Conservation (phyloP, 352 stramenopile species). For the Pythium aphanidermatum region DNA sequence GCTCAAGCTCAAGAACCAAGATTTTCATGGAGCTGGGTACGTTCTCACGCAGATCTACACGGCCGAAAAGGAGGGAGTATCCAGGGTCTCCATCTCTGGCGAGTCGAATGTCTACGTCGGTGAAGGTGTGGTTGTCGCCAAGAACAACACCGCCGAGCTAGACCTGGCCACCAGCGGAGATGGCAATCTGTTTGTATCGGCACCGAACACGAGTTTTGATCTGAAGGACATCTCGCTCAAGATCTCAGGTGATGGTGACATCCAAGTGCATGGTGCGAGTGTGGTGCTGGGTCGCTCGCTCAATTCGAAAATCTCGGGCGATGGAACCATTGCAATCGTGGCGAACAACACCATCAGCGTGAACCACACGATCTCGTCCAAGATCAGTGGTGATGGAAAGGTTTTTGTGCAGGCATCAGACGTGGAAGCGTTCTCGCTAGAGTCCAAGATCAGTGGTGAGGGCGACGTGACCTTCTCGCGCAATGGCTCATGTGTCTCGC, state of each 20-base stretch:
- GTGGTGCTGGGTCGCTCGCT: constrained; percentile 6
- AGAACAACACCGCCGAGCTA: neutral
- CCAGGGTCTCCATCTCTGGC: constrained; percentile 34
- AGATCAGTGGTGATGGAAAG: constrained; percentile 10
- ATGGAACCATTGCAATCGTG: constrained; percentile 7
- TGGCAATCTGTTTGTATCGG: constrained; percentile 9
- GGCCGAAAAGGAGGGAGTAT: constrained; percentile 22
- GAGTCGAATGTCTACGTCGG: constrained; percentile 38
- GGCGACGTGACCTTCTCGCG: constrained; percentile 36
- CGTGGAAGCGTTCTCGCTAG: constrained; percentile 27
- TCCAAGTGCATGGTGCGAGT: constrained; percentile 31
- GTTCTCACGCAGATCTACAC: constrained; percentile 49
- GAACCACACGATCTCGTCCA: constrained; percentile 8
- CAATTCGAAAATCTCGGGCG: constrained; percentile 13
- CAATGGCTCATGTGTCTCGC: constrained; percentile 32
- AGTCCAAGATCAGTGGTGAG: constrained; percentile 38
- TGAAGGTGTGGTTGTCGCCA: constrained; percentile 9
- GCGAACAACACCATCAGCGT: constrained; percentile 11
- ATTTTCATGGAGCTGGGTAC: constrained; percentile 35
- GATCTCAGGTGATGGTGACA: constrained; percentile 9
- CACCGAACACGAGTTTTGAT: constrained; percentile 23
- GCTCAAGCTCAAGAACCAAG: constrained; percentile 42
- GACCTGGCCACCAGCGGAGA: constrained; percentile 3
- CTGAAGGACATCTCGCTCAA: constrained; percentile 36
- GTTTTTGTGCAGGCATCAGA: constrained; percentile 19